These are phyloP conservation scores for Dysphania ambrosioides DNA, from an alignment of 148 eudicot genomes.

Conservation along the genomic window DNA sequence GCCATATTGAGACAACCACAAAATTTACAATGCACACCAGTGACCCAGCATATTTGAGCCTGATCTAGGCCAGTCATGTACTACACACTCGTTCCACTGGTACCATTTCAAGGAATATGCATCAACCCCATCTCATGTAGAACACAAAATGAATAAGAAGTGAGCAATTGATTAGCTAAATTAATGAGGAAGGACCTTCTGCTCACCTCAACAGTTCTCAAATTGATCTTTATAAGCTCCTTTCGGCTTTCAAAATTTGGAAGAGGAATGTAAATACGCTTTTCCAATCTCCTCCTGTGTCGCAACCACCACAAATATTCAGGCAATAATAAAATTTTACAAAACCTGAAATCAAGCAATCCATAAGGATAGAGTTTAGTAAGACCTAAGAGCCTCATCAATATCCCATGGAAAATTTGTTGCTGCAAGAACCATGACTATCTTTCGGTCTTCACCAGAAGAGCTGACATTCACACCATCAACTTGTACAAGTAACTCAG, in stretches of 20 bases:
- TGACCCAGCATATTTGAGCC: neutral
- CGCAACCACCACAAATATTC: constrained; percentile 20
- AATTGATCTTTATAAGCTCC: constrained; percentile 92
- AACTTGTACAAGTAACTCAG: constrained; percentile 97
- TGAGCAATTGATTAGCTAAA: neutral
- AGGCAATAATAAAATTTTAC: neutral
- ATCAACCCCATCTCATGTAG: neutral
- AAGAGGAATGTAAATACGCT: constrained; percentile 93
- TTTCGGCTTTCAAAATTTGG: constrained; percentile 90
- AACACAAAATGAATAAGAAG: neutral
- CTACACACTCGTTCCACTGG: neutral
- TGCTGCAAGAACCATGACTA: constrained; percentile 99
- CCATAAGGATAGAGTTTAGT: neutral
- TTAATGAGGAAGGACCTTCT: neutral
- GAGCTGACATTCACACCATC: constrained; percentile 83
- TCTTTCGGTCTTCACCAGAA: constrained; percentile 93
- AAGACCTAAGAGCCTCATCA: constrained; percentile 92
- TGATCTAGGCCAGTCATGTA: no score
- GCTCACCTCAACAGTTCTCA: constrained; percentile 84
- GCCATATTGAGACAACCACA: neutral
- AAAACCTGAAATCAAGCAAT: constrained; percentile 1
- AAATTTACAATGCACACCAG: neutral
- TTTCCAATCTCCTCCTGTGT: constrained; percentile 92
- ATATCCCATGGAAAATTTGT: constrained; percentile 99
- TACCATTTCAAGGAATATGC: no score